These are phyloP conservation scores for Phytopythium helicoides DNA, from an alignment of 352 stramenopile genomes.

Conservation along the genomic window DNA sequence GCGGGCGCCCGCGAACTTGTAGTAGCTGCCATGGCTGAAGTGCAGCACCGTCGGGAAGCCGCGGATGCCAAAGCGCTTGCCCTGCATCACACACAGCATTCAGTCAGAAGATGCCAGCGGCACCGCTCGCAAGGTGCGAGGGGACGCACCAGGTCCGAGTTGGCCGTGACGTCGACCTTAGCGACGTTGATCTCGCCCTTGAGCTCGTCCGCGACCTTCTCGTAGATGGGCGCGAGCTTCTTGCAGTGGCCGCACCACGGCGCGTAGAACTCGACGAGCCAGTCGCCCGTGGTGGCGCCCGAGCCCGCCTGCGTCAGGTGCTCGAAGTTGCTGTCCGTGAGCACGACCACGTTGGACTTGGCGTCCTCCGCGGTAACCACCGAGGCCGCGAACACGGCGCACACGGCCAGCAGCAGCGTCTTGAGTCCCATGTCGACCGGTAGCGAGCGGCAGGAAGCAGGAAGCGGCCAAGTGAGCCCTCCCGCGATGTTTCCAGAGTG, in stretches of 20 bases:
- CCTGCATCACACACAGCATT: constrained; percentile 14
- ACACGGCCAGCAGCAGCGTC: constrained; percentile 1
- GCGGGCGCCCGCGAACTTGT: constrained; percentile 68
- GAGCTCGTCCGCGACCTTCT: constrained; percentile 81
- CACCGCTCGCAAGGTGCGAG: constrained; percentile 11
- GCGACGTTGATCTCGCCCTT: constrained; percentile 88
- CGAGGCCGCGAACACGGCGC: constrained; percentile 14
- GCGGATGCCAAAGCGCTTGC: constrained; percentile 82
- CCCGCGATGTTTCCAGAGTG: not conserved
- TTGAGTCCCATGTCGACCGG: constrained; percentile 1
- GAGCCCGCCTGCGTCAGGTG: constrained; percentile 88
- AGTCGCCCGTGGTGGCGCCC: constrained; percentile 90
- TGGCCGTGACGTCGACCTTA: constrained; percentile 86
- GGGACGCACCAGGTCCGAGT: constrained; percentile 40
- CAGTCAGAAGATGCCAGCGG: constrained; percentile 6
- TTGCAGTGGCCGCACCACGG: constrained; percentile 75
- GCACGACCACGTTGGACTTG: constrained; percentile 54
- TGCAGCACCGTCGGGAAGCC: constrained; percentile 77
- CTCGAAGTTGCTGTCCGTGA: constrained; percentile 82
- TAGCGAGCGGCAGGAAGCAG: no score
- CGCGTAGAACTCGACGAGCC: constrained; percentile 86
- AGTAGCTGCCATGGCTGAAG: constrained; percentile 76
- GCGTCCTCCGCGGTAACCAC: constrained; percentile 20
- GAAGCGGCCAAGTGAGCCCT: not conserved
- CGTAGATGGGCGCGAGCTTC: constrained; percentile 60